These are phyloP conservation scores for Acacia concinna DNA, from an alignment of 331 rosid species.

Conservation along the genomic window DNA sequence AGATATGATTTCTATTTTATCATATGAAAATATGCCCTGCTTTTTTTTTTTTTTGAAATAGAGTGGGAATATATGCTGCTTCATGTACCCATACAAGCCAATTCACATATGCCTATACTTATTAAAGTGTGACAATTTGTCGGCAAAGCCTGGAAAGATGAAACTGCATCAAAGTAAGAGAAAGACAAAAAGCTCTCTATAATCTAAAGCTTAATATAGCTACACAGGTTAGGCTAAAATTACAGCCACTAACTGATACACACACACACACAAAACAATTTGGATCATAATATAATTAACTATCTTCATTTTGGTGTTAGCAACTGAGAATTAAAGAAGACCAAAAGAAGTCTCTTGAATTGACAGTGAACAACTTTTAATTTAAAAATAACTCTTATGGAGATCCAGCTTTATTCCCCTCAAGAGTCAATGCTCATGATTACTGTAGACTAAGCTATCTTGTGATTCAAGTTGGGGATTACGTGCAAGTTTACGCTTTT, in stretches of 20 bases:
- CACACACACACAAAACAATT: neutral
- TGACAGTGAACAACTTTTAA: slow-evolving; percentile 28
- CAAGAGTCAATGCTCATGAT: slow-evolving; percentile 25
- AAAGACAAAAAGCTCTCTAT: neutral
- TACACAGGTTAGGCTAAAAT: neutral
- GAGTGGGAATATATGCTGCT: slow-evolving; percentile 25
- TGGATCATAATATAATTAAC: neutral
- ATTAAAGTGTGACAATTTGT: slow-evolving; percentile 14
- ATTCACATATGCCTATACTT: neutral
- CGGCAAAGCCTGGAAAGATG: slow-evolving; percentile 11
- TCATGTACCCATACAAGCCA: neutral
- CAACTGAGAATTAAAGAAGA: slow-evolving; percentile 20
- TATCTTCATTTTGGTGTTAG: slow-evolving; percentile 5
- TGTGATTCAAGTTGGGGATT: slow-evolving; percentile 9
- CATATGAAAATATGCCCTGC: neutral
- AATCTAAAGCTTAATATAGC: neutral
- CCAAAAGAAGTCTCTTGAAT: slow-evolving; percentile 1
- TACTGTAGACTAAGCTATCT: slow-evolving; percentile 32
- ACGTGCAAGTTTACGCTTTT: neutral
- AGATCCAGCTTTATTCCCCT: slow-evolving; percentile 32
- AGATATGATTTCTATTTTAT: neutral
- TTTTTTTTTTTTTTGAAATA: neutral
- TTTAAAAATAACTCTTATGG: neutral
- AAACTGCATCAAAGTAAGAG: slow-evolving; percentile 33
- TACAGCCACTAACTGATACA: neutral